These are phyloP conservation scores for Solanum arcanum DNA, from an alignment of 257 asterid species.

Conservation along the genomic window DNA sequence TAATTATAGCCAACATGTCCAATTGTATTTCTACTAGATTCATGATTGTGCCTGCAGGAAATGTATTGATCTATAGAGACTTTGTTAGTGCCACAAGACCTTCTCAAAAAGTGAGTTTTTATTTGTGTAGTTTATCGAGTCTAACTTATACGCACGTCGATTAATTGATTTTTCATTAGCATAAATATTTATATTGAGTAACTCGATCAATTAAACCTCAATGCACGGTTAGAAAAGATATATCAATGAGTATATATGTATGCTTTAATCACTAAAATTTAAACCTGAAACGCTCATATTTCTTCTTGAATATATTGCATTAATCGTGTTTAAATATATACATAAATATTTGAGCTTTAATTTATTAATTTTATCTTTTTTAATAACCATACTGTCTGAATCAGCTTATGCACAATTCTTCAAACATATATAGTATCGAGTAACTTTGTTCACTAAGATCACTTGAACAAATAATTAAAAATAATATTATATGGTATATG, in stretches of 20 bases:
- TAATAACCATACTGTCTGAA: background rate
- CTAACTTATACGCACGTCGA: accelerated
- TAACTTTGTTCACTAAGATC: background rate
- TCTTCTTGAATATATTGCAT: background rate
- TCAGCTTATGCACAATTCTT: background rate
- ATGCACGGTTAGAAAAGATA: background rate
- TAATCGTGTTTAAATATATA: no score
- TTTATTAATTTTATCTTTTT: background rate
- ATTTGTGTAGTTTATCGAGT: background rate
- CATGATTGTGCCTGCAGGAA: background rate
- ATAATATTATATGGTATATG: background rate
- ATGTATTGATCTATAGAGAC: constrained; percentile 26
- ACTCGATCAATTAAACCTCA: background rate
- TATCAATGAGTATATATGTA: background rate
- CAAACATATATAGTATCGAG: background rate
- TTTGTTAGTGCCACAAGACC: constrained; percentile 44
- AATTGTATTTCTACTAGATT: constrained; percentile 14
- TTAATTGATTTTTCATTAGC: accelerated
- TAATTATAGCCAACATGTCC: constrained; percentile 3
- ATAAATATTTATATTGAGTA: background rate
- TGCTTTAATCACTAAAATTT: background rate
- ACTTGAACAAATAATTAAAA: background rate
- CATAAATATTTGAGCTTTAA: background rate
- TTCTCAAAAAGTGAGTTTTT: constrained; percentile 28
- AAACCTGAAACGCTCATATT: background rate